These are phyloP conservation scores for Thelephora terrestris DNA, from an alignment of 1,284 basidiomycete genomes.

Conservation along the genomic window DNA sequence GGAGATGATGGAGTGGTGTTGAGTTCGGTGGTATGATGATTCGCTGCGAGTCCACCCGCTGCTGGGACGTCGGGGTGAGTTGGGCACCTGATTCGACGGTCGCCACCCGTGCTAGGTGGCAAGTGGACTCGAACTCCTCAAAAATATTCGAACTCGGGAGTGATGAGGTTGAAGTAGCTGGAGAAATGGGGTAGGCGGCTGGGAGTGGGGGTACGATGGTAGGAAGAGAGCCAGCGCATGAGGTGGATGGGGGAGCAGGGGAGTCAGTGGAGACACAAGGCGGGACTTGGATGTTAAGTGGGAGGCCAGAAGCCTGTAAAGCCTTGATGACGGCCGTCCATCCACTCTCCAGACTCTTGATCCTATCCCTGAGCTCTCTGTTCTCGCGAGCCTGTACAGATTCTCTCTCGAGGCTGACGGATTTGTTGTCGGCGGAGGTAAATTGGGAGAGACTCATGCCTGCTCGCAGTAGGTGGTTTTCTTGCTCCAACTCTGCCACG, in stretches of 20 bases:
- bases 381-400: slow-evolving; percentile 48
- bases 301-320: slow-evolving; percentile 54
- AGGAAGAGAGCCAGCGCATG: slow-evolving; percentile 17
- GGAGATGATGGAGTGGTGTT: slow-evolving; percentile 14
- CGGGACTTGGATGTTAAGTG: slow-evolving; percentile 24
- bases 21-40: slow-evolving; percentile 22
- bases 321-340: slow-evolving; percentile 73
- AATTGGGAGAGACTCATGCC: slow-evolving; percentile 24
- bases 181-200: slow-evolving; percentile 34
- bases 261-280: slow-evolving; percentile 16
- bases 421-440: slow-evolving; percentile 15
- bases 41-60: slow-evolving; percentile 64
- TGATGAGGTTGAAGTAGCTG: slow-evolving; percentile 36
- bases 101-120: slow-evolving; percentile 93
- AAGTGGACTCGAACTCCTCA: slow-evolving; percentile 55
- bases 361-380: slow-evolving; percentile 60
- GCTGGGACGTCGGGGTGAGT: slow-evolving; percentile 64
- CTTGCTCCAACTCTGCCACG: slow-evolving; percentile 34
- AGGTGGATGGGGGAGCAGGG: slow-evolving; percentile 21
- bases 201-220: slow-evolving; percentile 23
- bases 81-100: slow-evolving; percentile 38
- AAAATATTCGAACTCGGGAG: slow-evolving; percentile 19
- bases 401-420: slow-evolving; percentile 27
- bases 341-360: slow-evolving; percentile 65
- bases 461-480: slow-evolving; percentile 34